phyloP scores from a whole-genome alignment of 768 basidiomycete species.

The Tricholoma matsutake region DNA sequence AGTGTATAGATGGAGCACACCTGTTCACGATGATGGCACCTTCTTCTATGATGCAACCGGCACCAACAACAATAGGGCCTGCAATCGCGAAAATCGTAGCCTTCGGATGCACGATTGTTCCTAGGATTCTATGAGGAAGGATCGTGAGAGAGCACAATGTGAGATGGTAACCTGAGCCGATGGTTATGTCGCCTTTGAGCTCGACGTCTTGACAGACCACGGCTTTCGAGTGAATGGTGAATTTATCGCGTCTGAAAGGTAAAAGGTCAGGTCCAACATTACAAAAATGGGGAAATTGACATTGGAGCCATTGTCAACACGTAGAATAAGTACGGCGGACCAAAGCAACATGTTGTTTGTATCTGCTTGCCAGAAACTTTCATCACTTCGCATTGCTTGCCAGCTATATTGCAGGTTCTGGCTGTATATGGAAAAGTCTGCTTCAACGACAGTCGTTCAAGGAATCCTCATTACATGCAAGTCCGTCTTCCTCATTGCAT shows the following conservation, averaged over 20 bases:
- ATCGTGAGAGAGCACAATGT: neutral
- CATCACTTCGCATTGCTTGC: too few relatives aligned
- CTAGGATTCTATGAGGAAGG: conserved; percentile 31
- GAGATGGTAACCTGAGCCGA: conserved; percentile 65
- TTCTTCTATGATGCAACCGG: conserved; percentile 90
- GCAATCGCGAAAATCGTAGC: conserved; percentile 90
- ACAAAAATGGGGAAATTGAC: neutral
- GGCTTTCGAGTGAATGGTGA: conserved; percentile 87
- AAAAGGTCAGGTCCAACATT: neutral
- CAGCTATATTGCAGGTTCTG: too few relatives aligned
- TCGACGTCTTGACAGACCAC: conserved; percentile 93
- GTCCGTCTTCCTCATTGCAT: conserved; percentile 51
- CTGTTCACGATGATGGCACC: conserved; percentile 87
- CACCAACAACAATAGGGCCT: conserved; percentile 88
- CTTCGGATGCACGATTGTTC: conserved; percentile 89
- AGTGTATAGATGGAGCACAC: conserved; percentile 29
- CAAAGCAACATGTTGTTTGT: neutral
- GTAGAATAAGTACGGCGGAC: neutral
- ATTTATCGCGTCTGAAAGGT: conserved; percentile 72
- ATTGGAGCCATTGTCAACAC: conserved; percentile 14
- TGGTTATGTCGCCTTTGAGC: conserved; percentile 90
- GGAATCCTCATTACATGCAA: conserved; percentile 73
- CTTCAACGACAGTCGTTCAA: conserved; percentile 44
- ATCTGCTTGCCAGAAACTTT: neutral
- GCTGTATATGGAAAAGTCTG: conserved; percentile 28